Evolutionary conservation across 1,139 yeast genomes (phyloP), one percentile per base, ranked within the genome.

Genomic region (Citeromyces siamensis): DNA sequence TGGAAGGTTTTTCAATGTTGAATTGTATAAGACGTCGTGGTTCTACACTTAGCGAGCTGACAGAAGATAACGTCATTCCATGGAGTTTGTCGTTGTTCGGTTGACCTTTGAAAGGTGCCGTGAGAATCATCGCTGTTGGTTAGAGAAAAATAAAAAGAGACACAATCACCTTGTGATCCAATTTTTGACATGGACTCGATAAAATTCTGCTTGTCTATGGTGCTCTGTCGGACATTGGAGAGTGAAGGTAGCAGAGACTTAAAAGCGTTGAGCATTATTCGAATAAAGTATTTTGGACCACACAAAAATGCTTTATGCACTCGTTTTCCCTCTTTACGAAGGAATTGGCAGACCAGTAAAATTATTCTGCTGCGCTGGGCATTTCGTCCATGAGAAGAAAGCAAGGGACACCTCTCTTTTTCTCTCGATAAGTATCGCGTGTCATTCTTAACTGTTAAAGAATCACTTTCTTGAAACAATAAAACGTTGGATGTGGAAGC

Each of bases 31-130:
- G 55, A 2, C 94, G 93, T 10, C 60, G 60, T 0, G 95, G 95
- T 37, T 67, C 64, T 22, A 83, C 69, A 1, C 93, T 75, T 10
- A 86, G 58, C 1, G 95, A 84, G 13, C 84, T 71, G 31, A 83
- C 84, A 1, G 94, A 82, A 2, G 94, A 79, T 3, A 86, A 59
- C 0, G 95, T 83, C 64, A 83, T 74, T 1, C 95, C 96, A 47
- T 71, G 78, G 35, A 62, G 53, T n/a, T 50, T 48, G 12, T 45
- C 39, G 2, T 43, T 40, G n/a, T 43, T 37, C 13, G 42, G 27
- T 8, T 39, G 49, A 41, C 47, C 49, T 26, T 35, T 36, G 33
- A 46, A 46, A 18, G 59, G 57, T 6, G 62, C 60, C 0, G 66
- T 60, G 20, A 61, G 40, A 18, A 64, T 56, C 68, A 64, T 62